phyloP scores from a whole-genome alignment of 2,329 filamentous ascomycete genomes.

The Beauveria bassiana region DNA sequence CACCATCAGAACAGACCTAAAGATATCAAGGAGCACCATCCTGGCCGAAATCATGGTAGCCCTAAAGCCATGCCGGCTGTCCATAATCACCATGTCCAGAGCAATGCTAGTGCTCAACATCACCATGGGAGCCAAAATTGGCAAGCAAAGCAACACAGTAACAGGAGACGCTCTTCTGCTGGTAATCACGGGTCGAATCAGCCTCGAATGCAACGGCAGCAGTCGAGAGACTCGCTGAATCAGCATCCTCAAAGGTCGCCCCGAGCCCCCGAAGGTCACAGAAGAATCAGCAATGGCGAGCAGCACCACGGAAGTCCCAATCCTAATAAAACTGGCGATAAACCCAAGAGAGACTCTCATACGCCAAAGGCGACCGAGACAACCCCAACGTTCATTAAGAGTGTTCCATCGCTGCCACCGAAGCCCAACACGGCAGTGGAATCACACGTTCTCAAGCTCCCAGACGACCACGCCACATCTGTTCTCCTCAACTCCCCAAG shows the following conservation, averaged over 20 bases:
- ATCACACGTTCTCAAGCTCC: background rate
- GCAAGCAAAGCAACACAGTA: background rate
- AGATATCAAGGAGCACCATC: constrained; percentile 9
- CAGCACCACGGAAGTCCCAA: background rate
- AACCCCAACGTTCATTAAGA: background rate
- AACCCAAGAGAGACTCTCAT: background rate
- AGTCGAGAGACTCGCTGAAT: background rate
- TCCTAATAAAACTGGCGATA: background rate
- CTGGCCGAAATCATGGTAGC: constrained; percentile 3
- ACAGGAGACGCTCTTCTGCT: background rate
- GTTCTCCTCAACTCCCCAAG: background rate
- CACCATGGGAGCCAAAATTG: background rate
- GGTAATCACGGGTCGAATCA: background rate
- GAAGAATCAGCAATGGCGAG: constrained; percentile 2
- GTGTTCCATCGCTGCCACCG: constrained; percentile 1
- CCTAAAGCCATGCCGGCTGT: background rate
- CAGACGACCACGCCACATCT: background rate
- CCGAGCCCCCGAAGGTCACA: background rate
- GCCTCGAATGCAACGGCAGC: background rate
- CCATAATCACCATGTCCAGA: background rate
- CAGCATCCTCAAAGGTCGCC: background rate
- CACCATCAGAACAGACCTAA: constrained; percentile 1
- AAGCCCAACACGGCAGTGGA: background rate
- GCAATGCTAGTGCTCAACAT: background rate
- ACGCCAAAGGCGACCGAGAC: background rate